phyloP scores from a whole-genome alignment of 2,329 filamentous ascomycete species.

The Aureobasidium pullulans region DNA sequence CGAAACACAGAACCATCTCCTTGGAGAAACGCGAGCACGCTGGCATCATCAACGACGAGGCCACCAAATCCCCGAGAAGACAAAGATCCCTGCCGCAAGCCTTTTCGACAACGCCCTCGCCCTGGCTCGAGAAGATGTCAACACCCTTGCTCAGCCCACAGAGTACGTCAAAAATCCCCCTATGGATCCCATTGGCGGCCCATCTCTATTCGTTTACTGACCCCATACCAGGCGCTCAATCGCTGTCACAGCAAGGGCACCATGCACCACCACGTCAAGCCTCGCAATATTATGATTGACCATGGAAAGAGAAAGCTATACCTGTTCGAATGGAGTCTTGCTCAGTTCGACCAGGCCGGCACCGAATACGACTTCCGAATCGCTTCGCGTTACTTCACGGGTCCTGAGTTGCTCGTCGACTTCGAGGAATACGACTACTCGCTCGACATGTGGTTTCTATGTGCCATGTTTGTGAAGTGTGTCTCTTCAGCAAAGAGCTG shows the following conservation, averaged over 20 bases:
- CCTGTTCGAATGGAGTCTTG: constrained; percentile 96
- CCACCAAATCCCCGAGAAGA: too few species aligned
- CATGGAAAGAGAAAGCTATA: constrained; percentile 97
- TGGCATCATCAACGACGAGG: too few species aligned
- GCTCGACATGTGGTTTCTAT: constrained; percentile 97
- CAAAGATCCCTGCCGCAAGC: too few species aligned
- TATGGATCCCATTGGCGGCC: too few species aligned
- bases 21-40: too few species aligned
- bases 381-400: constrained; percentile 96
- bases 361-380: constrained; percentile 99
- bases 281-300: constrained; percentile 99
- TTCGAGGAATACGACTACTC: constrained; percentile 99
- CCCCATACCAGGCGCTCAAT: constrained; percentile 60
- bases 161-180: too few species aligned
- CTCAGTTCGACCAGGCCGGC: constrained; percentile 96
- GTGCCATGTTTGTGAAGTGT: constrained; percentile 75
- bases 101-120: too few species aligned
- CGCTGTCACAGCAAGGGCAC: constrained; percentile 99
- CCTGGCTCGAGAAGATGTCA: too few species aligned
- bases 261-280: constrained; percentile 99
- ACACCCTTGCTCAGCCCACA: too few species aligned
- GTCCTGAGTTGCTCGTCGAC: constrained; percentile 90
- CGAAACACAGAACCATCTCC: too few species aligned
- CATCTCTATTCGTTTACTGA: background rate
- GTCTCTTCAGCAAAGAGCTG: constrained; percentile 88